Conservation (phyloP, 805 yeast genomes). For the Suhomyces pyralidae region DNA sequence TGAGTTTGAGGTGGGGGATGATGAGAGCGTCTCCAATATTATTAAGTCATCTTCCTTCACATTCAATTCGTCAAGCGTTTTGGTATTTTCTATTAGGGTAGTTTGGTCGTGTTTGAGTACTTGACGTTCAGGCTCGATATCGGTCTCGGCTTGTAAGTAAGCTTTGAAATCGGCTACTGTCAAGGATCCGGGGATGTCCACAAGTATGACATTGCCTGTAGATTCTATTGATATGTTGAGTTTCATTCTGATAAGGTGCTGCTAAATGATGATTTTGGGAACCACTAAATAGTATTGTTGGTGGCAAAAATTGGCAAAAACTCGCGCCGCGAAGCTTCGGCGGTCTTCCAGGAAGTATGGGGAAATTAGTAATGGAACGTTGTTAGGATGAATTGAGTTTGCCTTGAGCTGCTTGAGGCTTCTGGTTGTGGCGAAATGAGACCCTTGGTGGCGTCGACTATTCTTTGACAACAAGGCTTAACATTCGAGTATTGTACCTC, state of each 20-base stretch:
- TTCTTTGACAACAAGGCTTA: neutral
- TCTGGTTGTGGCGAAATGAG: neutral
- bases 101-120: constrained; percentile 48
- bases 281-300: neutral
- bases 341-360: neutral
- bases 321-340: neutral
- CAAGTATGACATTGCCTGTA: constrained; percentile 27
- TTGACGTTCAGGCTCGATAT: constrained; percentile 46
- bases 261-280: neutral
- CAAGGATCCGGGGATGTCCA: constrained; percentile 68
- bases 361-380: neutral
- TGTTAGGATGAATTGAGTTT: neutral
- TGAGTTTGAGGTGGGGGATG: constrained; percentile 7
- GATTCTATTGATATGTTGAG: constrained; percentile 17
- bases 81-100: constrained; percentile 28
- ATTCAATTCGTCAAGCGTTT: constrained; percentile 45
- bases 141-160: constrained; percentile 67
- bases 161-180: constrained; percentile 67
- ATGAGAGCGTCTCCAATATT: constrained; percentile 23
- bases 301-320: neutral
- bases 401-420: neutral
- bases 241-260: constrained; percentile 10
- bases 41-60: constrained; percentile 60
- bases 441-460: neutral
- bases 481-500: neutral